Base-by-base conservation (phyloP, 768 basidiomycete genomes). In the Phaeolepiota aurea region DNA sequence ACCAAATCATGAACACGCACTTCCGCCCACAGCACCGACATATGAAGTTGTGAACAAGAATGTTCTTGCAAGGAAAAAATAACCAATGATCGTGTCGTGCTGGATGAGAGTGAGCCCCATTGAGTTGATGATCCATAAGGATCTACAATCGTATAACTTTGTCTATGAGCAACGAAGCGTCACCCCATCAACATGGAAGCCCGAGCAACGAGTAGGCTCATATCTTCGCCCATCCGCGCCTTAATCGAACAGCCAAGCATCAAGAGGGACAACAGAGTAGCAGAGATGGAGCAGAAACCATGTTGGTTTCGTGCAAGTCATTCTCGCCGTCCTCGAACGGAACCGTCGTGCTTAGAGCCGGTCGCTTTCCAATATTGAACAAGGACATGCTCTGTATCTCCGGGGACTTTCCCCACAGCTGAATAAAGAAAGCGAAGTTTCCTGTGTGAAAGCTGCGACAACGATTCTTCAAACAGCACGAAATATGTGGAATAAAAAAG, bases 371-470 rank as follows among this genome's bases (percentile, higher is more conserved):
- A 51, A 68, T 58, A 54, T 38, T 48, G 68, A 68, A 64, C 58
- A 65, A 74, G 69, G 64, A 65, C 60, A 71, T 63, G 55, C 77
- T 84, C 83, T 81, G 80, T 72, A 61, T 74, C 85, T 87, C 85
- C 85, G 85, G 85, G 82, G 85, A 87, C 85, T 87, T 87, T 87
- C 83, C 85, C 85, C 85, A 80, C 85, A 87, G 85, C 81, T 49
- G 47, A 65, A 70, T 47, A 42, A 41, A 46, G 63, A 70, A 69
- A 70, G 66, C 56, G 44, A 43, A 49, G 62, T 71, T 72, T 68
- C 67, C 74, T 71, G 85, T 84, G 59, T 68, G 85, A 72, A 62
- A 73, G 77, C 85, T 87, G 85, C 78, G 85, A 87, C 62, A 63
- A 77, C 85, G 83, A 77, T 84, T 77, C 83, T 85, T 85, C 76